These are phyloP conservation scores for Moniliella sp. DNA, from an alignment of 1,284 basidiomycete genomes.

Conservation along the genomic window DNA sequence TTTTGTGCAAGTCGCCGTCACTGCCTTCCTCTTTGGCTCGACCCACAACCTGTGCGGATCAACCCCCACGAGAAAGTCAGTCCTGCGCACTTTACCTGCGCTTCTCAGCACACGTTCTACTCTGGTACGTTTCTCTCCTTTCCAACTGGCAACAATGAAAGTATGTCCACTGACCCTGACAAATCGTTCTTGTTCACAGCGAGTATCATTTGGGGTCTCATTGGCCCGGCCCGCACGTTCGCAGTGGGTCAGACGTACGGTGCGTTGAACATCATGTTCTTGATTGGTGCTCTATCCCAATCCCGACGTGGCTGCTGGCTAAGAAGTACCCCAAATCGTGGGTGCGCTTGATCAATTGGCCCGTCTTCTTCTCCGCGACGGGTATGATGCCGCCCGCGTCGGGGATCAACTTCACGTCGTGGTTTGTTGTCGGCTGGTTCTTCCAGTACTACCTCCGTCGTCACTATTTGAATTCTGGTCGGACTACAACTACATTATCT, in stretches of 20 bases:
- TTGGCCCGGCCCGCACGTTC: constrained; percentile 33
- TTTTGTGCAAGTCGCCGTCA: constrained; percentile 36
- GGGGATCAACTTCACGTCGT: constrained; percentile 24
- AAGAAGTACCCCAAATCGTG: constrained; percentile 6
- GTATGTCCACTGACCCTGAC: constrained; percentile 11
- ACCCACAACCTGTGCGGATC: constrained; percentile 49
- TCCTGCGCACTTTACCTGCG: constrained; percentile 14
- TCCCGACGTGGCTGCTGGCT: constrained; percentile 12
- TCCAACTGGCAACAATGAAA: too few relatives aligned
- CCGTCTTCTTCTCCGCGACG: constrained; percentile 21
- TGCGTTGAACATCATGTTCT: constrained; percentile 14
- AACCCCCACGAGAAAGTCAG: constrained; percentile 25
- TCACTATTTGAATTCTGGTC: constrained; percentile 22
- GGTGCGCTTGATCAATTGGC: constrained; percentile 9
- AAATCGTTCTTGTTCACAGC: constrained; percentile 20
- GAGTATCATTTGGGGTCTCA: constrained; percentile 32
- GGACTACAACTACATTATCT: constrained; percentile 7
- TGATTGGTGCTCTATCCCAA: constrained; percentile 17
- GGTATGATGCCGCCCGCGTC: constrained; percentile 27
- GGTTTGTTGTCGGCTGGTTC: constrained; percentile 38
- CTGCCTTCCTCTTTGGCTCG: constrained; percentile 53
- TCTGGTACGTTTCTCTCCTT: background rate
- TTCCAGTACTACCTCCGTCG: constrained; percentile 32
- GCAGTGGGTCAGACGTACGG: constrained; percentile 9
- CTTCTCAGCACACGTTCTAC: constrained; percentile 11